A percentile compares a stretch with the other conserved stretches of the same genome.
Evolutionary conservation across 306 rosid genomes (phyloP).

Genomic region (Ormosia semicastrata): DNA sequence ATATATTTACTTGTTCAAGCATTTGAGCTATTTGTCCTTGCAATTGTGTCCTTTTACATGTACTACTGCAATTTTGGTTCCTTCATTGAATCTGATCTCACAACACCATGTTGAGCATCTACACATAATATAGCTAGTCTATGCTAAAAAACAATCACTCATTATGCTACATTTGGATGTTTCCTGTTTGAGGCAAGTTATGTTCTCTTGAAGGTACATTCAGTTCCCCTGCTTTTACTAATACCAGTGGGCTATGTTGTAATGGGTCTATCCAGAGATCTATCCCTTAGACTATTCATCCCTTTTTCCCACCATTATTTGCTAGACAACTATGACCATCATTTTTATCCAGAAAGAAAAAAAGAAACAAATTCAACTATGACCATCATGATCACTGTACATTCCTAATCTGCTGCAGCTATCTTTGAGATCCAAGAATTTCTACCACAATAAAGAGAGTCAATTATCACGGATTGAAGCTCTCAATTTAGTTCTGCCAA

Average conservation of each 20-base stretch:
- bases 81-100: not conserved
- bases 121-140: not conserved
- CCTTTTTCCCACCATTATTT: not conserved
- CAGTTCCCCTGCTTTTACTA: slow-evolving; percentile 3
- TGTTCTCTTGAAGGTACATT: slow-evolving; percentile 5
- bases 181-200: slow-evolving; percentile 17
- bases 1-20: slow-evolving; percentile 29
- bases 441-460: not conserved
- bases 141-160: not conserved
- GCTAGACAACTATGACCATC: not conserved
- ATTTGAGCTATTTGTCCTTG: not conserved
- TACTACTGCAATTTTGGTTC: not conserved
- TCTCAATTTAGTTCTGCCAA: slow-evolving; percentile 12
- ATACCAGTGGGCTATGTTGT: slow-evolving; percentile 20
- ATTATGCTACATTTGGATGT: slow-evolving; percentile 14
- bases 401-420: not conserved
- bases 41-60: slow-evolving; percentile 10
- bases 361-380: not conserved
- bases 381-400: not conserved
- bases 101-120: not conserved
- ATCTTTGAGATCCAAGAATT: not conserved
- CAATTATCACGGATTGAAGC: slow-evolving; percentile 11
- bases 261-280: not conserved
- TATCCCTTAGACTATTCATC: not conserved
- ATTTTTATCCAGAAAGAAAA: not conserved